Base-by-base conservation (phyloP, 176 grass and related monocot genomes). In the Juncus inflexus region DNA sequence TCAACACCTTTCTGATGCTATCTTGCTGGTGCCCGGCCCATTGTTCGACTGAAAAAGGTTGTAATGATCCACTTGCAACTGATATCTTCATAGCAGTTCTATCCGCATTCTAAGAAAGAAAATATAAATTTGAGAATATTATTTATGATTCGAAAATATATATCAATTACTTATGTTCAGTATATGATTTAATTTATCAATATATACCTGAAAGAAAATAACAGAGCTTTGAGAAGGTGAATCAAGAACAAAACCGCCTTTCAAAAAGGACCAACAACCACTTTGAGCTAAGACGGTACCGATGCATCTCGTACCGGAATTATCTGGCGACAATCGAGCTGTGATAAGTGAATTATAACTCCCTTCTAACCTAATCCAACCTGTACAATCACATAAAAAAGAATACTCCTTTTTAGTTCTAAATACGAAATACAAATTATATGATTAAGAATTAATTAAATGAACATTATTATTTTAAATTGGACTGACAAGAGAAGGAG, bases 201-300 rank as follows among this genome's bases (percentile, higher is more conserved):
- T 38, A 37, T 6, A 39, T 63, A 86, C 90, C 79, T 95, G 81
- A 45, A 95, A 87, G 69, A 90, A 87, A 64, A 90, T 83, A 55
- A 86, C 67, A 0, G 85, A 73, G 64, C 67, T 75, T 67, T 89
- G 82, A 5, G 90, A 80, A 3, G 85, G 75, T 71, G 7, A 78
- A 64, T 95, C 90, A 14, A 95, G 79, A 42, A 67, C 60, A 67
- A 95, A 89, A 45, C 90, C 90, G 2, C 90, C 85, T 71, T 95
- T 95, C 42, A 95, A 71, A 60, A 95, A 95, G 49, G 90, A 81
- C 90, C 90, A 95, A 69, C 90, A 95, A 49, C 87, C 79, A 76
- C 45, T 95, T 69, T 81, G 79, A 41, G 90, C 90, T 2, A 73
- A 71, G 12, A 86, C 85, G 15, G 90, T 95, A 37, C 85, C 90